Evolutionary conservation across 352 stramenopile species (phyloP), one percentile per base, ranked within the genome.

Genomic region (Globisporangium apiculatum): DNA sequence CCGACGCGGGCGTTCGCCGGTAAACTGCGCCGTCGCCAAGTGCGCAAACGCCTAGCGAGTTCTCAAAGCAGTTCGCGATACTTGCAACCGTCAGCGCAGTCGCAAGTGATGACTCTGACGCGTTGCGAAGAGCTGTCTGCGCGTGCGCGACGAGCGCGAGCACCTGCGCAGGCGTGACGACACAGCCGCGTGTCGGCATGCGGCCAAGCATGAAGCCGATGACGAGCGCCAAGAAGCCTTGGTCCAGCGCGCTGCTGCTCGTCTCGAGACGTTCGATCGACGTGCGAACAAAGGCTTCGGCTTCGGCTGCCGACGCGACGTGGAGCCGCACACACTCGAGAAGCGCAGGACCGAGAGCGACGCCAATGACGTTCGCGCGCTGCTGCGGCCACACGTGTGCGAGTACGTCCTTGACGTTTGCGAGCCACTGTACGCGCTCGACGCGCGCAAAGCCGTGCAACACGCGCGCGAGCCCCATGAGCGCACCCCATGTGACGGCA

Each of bases 281-380:
- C 15, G 12, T 65, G 12, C 38, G 14, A 43, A 75, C 58, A 62
- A 83, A 82, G 4, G 38, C 41, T n/a, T 77, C 68, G 14, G 72
- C 46, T 9, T 43, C 60, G 0, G 55, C 65, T 1, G 66, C 72
- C 5, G 63, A 63, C 37, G 36, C 40, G 24, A 79, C 41, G 40
- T 71, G 70, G 41, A 60, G 66, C n/a, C 64, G 52, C 24, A 75
- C 58, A 53, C 72, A 77, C 14, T 79, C 58, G 9, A 82, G 51
- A 24, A 85, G 58, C 10, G 80, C 57, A 7, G 75, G 66, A 7
- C 68, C 72, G 36, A 82, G 55, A 0, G 62, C 75, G 5, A 85
- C 47, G 17, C 67, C 70, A 36, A 62, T 50, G 14, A 81, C 46
- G 24, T 24, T 56, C 41, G 17, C n/a, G 36, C 36, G 35, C 9